A percentile compares a stretch with the other conserved stretches of the same genome.
Evolutionary conservation across 2,329 filamentous ascomycete genomes (phyloP).

Genomic region (Pseudogymnoascus sp.): DNA sequence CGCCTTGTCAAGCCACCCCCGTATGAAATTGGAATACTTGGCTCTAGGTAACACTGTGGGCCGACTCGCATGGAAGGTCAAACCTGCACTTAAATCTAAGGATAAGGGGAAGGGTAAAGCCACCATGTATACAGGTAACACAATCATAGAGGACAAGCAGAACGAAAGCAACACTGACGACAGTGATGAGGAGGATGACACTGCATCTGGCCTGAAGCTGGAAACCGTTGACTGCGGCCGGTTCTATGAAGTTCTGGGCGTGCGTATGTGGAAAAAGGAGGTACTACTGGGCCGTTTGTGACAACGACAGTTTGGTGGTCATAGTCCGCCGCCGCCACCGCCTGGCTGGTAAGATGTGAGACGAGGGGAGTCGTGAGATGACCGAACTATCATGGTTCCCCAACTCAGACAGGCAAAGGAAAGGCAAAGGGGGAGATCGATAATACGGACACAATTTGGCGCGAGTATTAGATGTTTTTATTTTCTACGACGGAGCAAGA

Average conservation of each 20-base stretch:
- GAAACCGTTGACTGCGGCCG: constrained; percentile 34
- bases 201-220: constrained; percentile 26
- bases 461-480: background rate
- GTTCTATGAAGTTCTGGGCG: constrained; percentile 40
- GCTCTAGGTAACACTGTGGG: constrained; percentile 45
- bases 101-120: constrained; percentile 20
- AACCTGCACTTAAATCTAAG: constrained; percentile 21
- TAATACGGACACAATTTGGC: background rate
- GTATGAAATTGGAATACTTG: constrained; percentile 52
- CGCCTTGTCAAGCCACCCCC: constrained; percentile 47
- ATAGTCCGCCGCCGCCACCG: background rate
- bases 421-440: background rate
- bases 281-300: constrained; percentile 39
- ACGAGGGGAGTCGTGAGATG: background rate
- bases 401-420: background rate
- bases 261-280: constrained; percentile 54
- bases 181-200: constrained; percentile 31
- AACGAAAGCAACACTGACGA: constrained; percentile 23
- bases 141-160: constrained; percentile 22
- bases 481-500: background rate
- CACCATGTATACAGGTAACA: constrained; percentile 13
- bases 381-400: background rate
- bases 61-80: constrained; percentile 36
- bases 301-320: constrained; percentile 14
- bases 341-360: background rate